A percentile compares a stretch with the other conserved stretches of the same genome.
Evolutionary conservation across 1,139 yeast genomes (phyloP).

Genomic region (Sugiyamaella paludigena): DNA sequence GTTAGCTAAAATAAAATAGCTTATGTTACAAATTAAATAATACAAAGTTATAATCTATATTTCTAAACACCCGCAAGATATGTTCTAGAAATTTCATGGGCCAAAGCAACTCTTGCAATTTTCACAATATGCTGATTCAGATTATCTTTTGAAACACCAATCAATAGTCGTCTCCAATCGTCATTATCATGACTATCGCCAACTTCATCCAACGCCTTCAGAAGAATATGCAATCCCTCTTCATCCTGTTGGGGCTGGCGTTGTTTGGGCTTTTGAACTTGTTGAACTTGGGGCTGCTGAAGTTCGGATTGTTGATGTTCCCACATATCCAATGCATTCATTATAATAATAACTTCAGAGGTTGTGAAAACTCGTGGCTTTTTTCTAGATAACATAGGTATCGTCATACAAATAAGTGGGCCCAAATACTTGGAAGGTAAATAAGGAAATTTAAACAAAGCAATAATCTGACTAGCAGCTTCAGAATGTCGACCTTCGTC

Average conservation of each 20-base stretch:
- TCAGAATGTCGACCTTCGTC: slow-evolving; percentile 31
- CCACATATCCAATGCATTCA: slow-evolving; percentile 50
- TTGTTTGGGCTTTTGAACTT: too few relatives aligned
- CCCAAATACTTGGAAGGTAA: slow-evolving; percentile 56
- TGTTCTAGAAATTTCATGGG: slow-evolving; percentile 28
- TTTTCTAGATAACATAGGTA: slow-evolving; percentile 23
- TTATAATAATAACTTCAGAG: slow-evolving; percentile 47
- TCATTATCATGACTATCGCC: background rate
- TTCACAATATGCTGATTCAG: slow-evolving; percentile 14
- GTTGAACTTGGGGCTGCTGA: too few relatives aligned
- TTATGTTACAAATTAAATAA: background rate
- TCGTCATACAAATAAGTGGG: slow-evolving; percentile 38
- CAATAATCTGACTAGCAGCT: slow-evolving; percentile 45
- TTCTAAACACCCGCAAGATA: slow-evolving; percentile 26
- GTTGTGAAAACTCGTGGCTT: slow-evolving; percentile 25
- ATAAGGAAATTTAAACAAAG: slow-evolving; percentile 61
- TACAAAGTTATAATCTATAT: background rate
- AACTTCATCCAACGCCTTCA: slow-evolving; percentile 5
- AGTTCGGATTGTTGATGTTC: slow-evolving; percentile 33
- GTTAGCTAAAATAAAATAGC: too few relatives aligned
- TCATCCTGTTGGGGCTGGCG: background rate
- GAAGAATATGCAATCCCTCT: slow-evolving; percentile 13
- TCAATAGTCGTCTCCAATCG: slow-evolving; percentile 19
- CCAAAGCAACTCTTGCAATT: slow-evolving; percentile 23
- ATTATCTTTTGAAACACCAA: background rate